A percentile compares a stretch with the other conserved stretches of the same genome.
phyloP scores from a whole-genome alignment of 495 filamentous ascomycete species.

The Aspergillus leporis region DNA sequence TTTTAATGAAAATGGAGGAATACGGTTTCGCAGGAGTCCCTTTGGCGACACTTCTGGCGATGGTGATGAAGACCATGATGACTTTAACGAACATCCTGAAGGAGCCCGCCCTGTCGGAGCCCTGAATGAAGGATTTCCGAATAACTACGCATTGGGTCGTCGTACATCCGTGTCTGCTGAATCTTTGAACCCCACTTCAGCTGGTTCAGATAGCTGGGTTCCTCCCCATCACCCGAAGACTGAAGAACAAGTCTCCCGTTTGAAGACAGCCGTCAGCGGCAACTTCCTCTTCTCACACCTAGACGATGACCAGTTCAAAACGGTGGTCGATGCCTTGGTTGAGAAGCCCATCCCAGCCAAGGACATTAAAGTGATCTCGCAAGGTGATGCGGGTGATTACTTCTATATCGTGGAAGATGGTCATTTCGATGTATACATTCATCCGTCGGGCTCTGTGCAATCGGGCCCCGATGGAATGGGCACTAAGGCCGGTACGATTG shows the following conservation, averaged over 20 bases:
- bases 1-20: conserved; percentile 26
- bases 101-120: conserved; percentile 34
- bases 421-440: conserved; percentile 88
- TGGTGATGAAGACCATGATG: conserved; percentile 25
- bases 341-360: conserved; percentile 95
- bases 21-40: conserved; percentile 39
- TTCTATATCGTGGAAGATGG: conserved; percentile 97
- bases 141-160: conserved; percentile 88
- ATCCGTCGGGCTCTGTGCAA: conserved; percentile 73
- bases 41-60: conserved; percentile 33
- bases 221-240: conserved; percentile 84
- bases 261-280: conserved; percentile 77
- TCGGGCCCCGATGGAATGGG: conserved; percentile 85
- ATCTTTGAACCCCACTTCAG: conserved; percentile 84
- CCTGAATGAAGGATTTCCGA: conserved; percentile 72
- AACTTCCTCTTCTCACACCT: conserved; percentile 96
- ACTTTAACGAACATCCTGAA: conserved; percentile 29
- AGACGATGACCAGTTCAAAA: conserved; percentile 84
- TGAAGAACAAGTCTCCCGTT: conserved; percentile 71
- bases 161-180: conserved; percentile 97
- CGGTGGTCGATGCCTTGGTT: conserved; percentile 86
- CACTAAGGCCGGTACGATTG: conserved; percentile 75
- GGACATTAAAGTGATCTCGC: conserved; percentile 93
- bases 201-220: conserved; percentile 83
- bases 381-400: conserved; percentile 95